Evolutionary conservation across 2,329 filamentous ascomycete species (phyloP).

Genomic region (Claviceps africana): DNA sequence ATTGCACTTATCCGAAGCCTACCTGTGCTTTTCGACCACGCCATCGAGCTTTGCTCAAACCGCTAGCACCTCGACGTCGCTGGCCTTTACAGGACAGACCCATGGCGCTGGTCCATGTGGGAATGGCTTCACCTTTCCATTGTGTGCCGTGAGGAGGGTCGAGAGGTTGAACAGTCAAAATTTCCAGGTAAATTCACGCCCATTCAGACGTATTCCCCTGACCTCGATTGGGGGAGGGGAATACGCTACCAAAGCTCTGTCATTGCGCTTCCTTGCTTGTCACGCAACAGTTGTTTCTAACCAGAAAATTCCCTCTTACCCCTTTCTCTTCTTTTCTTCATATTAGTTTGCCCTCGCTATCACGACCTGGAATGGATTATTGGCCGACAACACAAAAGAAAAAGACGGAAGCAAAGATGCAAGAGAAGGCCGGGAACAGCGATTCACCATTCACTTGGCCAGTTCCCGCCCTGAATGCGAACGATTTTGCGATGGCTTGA

Average conservation of each 20-base stretch:
- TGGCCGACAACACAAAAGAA: conserved; percentile 41
- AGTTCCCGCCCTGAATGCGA: conserved; percentile 83
- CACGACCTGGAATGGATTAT: conserved; percentile 80
- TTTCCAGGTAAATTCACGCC: conserved; percentile 42
- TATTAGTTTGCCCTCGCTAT: conserved; percentile 74
- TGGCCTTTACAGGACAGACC: conserved; percentile 80
- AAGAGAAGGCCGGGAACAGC: conserved; percentile 49
- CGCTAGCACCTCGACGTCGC: conserved; percentile 66
- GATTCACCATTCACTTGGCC: conserved; percentile 81
- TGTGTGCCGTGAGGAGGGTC: conserved; percentile 82
- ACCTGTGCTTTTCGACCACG: conserved; percentile 92
- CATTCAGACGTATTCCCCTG: background rate
- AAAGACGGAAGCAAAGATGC: conserved; percentile 27
- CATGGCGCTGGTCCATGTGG: conserved; percentile 84
- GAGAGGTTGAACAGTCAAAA: conserved; percentile 87
- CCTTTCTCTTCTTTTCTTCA: background rate
- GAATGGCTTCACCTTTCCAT: conserved; percentile 88
- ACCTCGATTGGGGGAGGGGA: background rate
- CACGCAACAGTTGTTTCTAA: background rate
- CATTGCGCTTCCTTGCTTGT: background rate
- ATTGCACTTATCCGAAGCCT: conserved; percentile 86
- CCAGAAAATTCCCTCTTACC: background rate
- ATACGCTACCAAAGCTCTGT: background rate
- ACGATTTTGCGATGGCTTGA: conserved; percentile 89
- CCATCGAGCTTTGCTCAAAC: conserved; percentile 73